These are phyloP conservation scores for Gliomastix tumulicola DNA, from an alignment of 2,329 filamentous ascomycete genomes.

Conservation along the genomic window DNA sequence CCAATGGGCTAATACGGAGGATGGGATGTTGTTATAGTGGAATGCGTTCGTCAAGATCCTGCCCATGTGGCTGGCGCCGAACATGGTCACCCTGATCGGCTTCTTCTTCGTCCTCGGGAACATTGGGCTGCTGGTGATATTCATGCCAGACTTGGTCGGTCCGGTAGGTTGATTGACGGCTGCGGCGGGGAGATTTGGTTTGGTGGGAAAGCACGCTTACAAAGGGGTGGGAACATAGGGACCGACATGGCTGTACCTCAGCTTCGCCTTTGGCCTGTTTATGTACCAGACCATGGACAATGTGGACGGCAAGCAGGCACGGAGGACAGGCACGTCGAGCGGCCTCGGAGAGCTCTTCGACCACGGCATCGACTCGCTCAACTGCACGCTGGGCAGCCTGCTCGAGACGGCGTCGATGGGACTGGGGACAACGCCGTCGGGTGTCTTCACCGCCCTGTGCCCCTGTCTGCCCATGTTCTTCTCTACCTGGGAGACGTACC, in stretches of 20 bases:
- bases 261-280: slow-evolving; percentile 92
- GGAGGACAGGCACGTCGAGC: slow-evolving; percentile 89
- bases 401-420: slow-evolving; percentile 92
- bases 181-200: too few relatives aligned
- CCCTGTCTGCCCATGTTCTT: slow-evolving; percentile 98
- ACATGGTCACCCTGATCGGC: slow-evolving; percentile 92
- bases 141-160: slow-evolving; percentile 84
- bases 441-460: slow-evolving; percentile 84
- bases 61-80: slow-evolving; percentile 93
- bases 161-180: slow-evolving; percentile 64
- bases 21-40: slow-evolving; percentile 77
- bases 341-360: slow-evolving; percentile 95
- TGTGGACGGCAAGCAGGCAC: slow-evolving; percentile 94
- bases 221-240: too few relatives aligned
- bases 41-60: slow-evolving; percentile 89
- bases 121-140: slow-evolving; percentile 64
- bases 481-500: slow-evolving; percentile 98
- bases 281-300: slow-evolving; percentile 99
- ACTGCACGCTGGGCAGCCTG: slow-evolving; percentile 89
- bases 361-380: slow-evolving; percentile 96
- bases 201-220: too few relatives aligned
- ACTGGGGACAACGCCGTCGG: slow-evolving; percentile 73
- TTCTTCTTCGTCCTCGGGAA: slow-evolving; percentile 93
- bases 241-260: slow-evolving; percentile 89
- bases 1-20: too few relatives aligned